phyloP scores from a whole-genome alignment of 352 stramenopile species.

The Pseudoperonospora humuli region DNA sequence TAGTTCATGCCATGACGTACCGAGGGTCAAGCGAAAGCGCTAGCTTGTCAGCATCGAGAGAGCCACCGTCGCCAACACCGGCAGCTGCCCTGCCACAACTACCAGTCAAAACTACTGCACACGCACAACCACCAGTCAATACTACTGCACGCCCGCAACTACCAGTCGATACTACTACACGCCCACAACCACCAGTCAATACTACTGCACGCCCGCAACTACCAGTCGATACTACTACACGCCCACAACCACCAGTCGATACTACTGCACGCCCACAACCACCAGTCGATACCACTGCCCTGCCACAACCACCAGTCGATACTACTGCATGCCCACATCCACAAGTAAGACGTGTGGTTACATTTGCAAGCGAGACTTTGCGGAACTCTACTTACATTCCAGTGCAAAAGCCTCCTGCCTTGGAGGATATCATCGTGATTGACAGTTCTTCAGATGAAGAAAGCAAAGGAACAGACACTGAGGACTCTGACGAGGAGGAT shows the following conservation, averaged over 20 bases:
- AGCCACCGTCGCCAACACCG: background rate
- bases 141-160: background rate
- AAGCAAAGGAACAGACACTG: background rate
- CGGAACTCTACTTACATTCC: background rate
- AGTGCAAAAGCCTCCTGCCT: background rate
- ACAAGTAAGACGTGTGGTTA: slow-evolving; percentile 16
- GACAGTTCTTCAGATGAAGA: slow-evolving; percentile 24
- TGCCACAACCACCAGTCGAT: too few species aligned
- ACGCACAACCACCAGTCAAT: background rate
- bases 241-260: background rate
- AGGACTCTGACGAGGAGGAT: slow-evolving; percentile 3
- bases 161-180: background rate
- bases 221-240: background rate
- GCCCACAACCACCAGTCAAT: too few species aligned
- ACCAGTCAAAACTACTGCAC: background rate
- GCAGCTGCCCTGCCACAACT: background rate
- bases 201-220: background rate
- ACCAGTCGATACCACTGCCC: too few species aligned
- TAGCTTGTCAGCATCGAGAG: slow-evolving; percentile 1
- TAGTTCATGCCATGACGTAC: slow-evolving; percentile 33
- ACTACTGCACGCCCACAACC: slow-evolving; percentile 1
- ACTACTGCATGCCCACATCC: slow-evolving; percentile 1
- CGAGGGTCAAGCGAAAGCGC: slow-evolving; percentile 10
- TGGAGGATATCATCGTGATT: slow-evolving; percentile 12
- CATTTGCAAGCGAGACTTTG: slow-evolving; percentile 10